Evolutionary conservation across 2,329 filamentous ascomycete species (phyloP).

Genomic region (Cercospora zeina): DNA sequence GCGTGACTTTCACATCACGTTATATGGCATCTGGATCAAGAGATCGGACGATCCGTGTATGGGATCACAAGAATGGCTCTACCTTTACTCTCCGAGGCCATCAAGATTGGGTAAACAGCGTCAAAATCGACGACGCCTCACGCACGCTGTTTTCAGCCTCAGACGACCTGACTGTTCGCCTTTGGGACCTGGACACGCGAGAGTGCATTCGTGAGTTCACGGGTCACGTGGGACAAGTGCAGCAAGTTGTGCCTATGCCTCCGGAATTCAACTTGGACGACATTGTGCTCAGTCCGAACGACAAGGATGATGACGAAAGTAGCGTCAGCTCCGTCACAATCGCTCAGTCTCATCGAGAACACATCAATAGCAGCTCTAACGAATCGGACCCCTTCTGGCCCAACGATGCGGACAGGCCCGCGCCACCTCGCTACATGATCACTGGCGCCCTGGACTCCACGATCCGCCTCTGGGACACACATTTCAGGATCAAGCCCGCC

Average conservation of each 20-base stretch:
- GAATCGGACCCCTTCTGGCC: constrained; percentile 56
- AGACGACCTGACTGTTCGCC: constrained; percentile 84
- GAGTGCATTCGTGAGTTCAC: constrained; percentile 74
- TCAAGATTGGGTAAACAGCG: constrained; percentile 94
- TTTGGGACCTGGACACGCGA: constrained; percentile 90
- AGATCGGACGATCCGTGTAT: constrained; percentile 86
- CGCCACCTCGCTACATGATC: constrained; percentile 86
- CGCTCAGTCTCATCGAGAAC: constrained; percentile 26
- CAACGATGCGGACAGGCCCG: constrained; percentile 61
- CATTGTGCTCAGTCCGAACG: constrained; percentile 53
- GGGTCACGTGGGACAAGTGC: constrained; percentile 92
- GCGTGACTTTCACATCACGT: constrained; percentile 81
- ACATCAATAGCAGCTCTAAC: constrained; percentile 11
- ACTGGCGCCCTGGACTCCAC: constrained; percentile 90
- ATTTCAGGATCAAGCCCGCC: constrained; percentile 28
- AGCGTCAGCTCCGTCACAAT: constrained; percentile 36
- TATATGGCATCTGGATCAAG: constrained; percentile 86
- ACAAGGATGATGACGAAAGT: constrained; percentile 51
- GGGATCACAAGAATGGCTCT: constrained; percentile 69
- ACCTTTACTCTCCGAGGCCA: constrained; percentile 81
- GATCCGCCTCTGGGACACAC: constrained; percentile 87
- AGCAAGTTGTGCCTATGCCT: constrained; percentile 83
- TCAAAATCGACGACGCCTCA: constrained; percentile 70
- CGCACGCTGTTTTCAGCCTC: constrained; percentile 89
- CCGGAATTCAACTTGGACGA: constrained; percentile 88